Conservation (phyloP, 225 moss, liverwort and hornwort genomes). For the Physcomitrium patens region DNA sequence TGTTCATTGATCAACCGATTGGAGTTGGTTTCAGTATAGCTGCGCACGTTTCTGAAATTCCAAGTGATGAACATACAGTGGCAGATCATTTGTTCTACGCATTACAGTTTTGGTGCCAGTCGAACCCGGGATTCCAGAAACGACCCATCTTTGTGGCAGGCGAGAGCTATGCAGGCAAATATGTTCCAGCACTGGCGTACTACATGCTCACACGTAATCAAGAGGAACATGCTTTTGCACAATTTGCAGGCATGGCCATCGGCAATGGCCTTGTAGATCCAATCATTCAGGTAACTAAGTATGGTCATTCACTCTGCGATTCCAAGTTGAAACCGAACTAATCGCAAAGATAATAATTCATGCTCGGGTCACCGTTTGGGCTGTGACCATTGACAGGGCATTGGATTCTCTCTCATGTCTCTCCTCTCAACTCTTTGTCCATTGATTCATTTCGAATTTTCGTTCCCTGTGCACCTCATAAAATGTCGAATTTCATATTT, state of each 20-base stretch:
- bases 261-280: conserved; percentile 95
- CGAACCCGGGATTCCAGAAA: conserved; percentile 61
- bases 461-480: no score
- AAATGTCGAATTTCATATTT: background rate
- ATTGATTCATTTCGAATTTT: no score
- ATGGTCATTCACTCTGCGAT: no score
- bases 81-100: conserved; percentile 73
- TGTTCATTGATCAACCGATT: conserved; percentile 87
- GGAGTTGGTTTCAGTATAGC: conserved; percentile 92
- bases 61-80: conserved; percentile 67
- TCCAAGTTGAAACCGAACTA: no score
- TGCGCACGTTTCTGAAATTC: conserved; percentile 58
- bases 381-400: no score
- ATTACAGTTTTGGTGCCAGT: conserved; percentile 59
- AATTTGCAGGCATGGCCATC: conserved; percentile 83
- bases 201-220: conserved; percentile 60
- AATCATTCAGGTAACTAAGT: conserved; percentile 60
- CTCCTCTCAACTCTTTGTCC: no score
- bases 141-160: conserved; percentile 83
- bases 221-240: conserved; percentile 39
- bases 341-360: no score
- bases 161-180: conserved; percentile 94
- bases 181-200: conserved; percentile 83
- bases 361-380: no score
- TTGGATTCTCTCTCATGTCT: no score